Evolutionary conservation across 305 asterid species (phyloP).

Genomic region (Solanum hybrid): DNA sequence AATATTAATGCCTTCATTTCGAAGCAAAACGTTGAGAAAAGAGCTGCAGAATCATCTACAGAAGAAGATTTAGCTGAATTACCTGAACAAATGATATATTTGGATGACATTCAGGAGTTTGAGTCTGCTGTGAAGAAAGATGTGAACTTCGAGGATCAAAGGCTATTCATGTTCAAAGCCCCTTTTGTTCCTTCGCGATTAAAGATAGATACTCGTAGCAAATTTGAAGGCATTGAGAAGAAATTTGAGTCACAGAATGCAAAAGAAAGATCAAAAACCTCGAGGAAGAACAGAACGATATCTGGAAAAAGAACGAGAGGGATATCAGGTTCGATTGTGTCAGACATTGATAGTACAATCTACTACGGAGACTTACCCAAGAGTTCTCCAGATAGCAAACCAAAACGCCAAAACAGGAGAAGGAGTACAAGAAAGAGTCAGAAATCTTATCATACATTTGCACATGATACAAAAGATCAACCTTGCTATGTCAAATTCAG

Average conservation of each 20-base stretch:
- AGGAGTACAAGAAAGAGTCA: conserved; percentile 12
- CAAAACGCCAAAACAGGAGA: conserved; percentile 5
- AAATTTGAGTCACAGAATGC: background rate
- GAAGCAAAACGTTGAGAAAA: background rate
- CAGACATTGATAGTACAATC: conserved; percentile 24
- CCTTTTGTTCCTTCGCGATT: conserved; percentile 1
- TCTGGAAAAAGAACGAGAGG: conserved; percentile 26
- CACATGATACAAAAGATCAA: conserved; percentile 1
- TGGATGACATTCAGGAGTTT: conserved; percentile 64
- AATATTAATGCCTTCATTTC: background rate
- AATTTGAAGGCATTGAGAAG: background rate
- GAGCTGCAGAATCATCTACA: conserved; percentile 23
- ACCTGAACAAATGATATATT: conserved; percentile 35
- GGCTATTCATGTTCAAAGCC: conserved; percentile 55
- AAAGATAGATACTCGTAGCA: background rate
- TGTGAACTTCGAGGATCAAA: conserved; percentile 42
- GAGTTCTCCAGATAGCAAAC: conserved; percentile 15
- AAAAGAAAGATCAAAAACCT: conserved; percentile 7
- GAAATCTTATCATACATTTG: background rate
- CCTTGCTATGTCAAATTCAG: conserved; percentile 1
- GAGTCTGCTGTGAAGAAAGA: conserved; percentile 28
- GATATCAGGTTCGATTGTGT: conserved; percentile 20
- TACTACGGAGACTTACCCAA: conserved; percentile 28
- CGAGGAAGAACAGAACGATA: conserved; percentile 10
- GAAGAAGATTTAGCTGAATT: conserved; percentile 17